Conservation (phyloP, 495 filamentous ascomycete species). For the Collariella sp. region DNA sequence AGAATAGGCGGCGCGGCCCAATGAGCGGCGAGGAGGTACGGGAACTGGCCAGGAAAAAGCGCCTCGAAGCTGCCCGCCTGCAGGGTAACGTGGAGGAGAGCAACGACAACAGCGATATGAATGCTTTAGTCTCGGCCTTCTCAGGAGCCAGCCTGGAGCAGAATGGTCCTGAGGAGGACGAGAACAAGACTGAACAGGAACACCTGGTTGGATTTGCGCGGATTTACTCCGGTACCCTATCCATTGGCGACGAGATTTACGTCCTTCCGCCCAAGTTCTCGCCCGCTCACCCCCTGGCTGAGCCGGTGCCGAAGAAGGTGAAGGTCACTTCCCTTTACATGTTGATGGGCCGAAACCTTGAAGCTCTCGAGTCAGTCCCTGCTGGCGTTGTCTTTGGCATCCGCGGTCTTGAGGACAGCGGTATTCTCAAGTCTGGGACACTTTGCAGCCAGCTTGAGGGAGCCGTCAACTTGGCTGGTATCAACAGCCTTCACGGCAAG, state of each 20-base stretch:
- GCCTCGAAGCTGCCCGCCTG: slow-evolving; percentile 72
- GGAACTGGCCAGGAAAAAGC: slow-evolving; percentile 78
- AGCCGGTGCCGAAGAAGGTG: slow-evolving; percentile 72
- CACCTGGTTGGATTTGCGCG: slow-evolving; percentile 92
- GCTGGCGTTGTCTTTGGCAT: slow-evolving; percentile 97
- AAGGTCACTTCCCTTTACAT: slow-evolving; percentile 86
- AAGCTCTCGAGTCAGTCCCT: slow-evolving; percentile 73
- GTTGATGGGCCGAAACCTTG: slow-evolving; percentile 87
- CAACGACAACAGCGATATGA: slow-evolving; percentile 20
- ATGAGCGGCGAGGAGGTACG: slow-evolving; percentile 84
- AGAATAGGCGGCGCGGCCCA: slow-evolving; percentile 66
- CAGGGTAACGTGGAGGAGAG: slow-evolving; percentile 38
- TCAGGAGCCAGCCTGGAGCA: slow-evolving; percentile 39
- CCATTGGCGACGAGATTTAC: slow-evolving; percentile 83
- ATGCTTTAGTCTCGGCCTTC: slow-evolving; percentile 27
- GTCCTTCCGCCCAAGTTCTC: slow-evolving; percentile 88
- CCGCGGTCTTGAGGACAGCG: slow-evolving; percentile 75
- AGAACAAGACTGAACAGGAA: slow-evolving; percentile 60
- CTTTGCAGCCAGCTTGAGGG: slow-evolving; percentile 84
- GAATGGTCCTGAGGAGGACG: slow-evolving; percentile 42
- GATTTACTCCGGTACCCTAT: slow-evolving; percentile 82
- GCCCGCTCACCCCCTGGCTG: slow-evolving; percentile 64
- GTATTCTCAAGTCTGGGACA: slow-evolving; percentile 86
- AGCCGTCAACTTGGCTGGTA: slow-evolving; percentile 83
- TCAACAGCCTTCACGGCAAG: slow-evolving; percentile 59